phyloP scores from a whole-genome alignment of 1,284 basidiomycete genomes.

The Pseudozyma hubeiensis region DNA sequence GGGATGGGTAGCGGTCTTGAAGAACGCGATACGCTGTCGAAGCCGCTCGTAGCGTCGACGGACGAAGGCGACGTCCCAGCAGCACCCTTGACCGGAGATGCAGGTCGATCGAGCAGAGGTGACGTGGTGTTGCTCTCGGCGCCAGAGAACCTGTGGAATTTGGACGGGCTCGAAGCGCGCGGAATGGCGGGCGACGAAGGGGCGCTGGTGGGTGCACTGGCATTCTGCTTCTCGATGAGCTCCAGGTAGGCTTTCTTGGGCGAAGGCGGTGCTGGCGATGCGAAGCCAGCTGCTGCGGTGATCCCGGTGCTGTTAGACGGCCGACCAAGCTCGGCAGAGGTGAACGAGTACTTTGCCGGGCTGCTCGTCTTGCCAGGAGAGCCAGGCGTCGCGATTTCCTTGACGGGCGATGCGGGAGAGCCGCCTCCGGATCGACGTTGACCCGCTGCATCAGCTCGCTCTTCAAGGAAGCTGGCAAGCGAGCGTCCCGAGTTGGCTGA shows the following conservation, averaged over 20 bases:
- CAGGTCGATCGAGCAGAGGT: constrained; percentile 27
- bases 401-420: constrained; percentile 25
- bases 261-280: constrained; percentile 21
- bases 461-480: constrained; percentile 62
- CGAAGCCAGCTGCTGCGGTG: constrained; percentile 4
- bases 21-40: constrained; percentile 14
- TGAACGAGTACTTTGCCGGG: constrained; percentile 44
- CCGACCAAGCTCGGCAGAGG: constrained; percentile 35
- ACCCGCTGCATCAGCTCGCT: constrained; percentile 42
- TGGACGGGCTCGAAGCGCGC: constrained; percentile 51
- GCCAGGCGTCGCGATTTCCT: constrained; percentile 8
- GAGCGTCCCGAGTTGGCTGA: constrained; percentile 41
- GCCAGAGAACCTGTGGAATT: constrained; percentile 32
- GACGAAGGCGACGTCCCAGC: constrained; percentile 4
- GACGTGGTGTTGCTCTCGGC: constrained; percentile 27
- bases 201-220: constrained; percentile 13
- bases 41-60: constrained; percentile 1
- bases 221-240: constrained; percentile 43
- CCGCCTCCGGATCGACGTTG: constrained; percentile 10
- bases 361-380: constrained; percentile 28
- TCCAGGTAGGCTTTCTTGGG: constrained; percentile 49
- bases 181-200: constrained; percentile 39
- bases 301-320: constrained; percentile 18
- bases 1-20: constrained; percentile 38
- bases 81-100: constrained; percentile 35